Evolutionary conservation across 2,329 filamentous ascomycete genomes (phyloP), one percentile per base, ranked within the genome.

Genomic region (Hysterium pulicare): DNA sequence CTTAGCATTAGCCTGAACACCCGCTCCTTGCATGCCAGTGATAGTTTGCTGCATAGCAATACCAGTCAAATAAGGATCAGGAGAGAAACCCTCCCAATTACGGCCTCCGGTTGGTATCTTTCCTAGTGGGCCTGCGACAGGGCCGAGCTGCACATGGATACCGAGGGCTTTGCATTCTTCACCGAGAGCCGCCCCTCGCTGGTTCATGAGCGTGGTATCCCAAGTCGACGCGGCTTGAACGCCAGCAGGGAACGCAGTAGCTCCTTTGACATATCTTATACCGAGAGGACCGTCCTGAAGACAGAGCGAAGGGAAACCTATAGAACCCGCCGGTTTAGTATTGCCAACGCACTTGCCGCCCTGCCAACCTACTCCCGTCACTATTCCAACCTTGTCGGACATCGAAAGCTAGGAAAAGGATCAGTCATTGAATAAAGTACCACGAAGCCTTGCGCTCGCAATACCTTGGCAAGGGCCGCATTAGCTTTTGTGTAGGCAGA

Each of bases 1-100:
- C 55, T 75, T 68, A 3, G 63, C 59, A 32, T 57, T 69, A 9
- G 71, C 65, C 32, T 68, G 69, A 3, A 72, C 66, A 43, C 71
- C 71, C 0, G 57, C 59, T 40, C 62, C 60, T 54, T 77, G 67
- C 50, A 75, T 67, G 11, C 73, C 71, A 38, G 58, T 48, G 30
- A 77, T 66, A 3, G 72, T 67, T 49, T 74, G 53, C 30, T 63
- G 54, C 41, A 71, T 68, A 30, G 70, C 62, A 42, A 66, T 64
- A 11, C 71, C 73, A 22, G 64, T 67, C 28, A 72, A 64, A 46
- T 75, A 77, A 1, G 73, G 72, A 48, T 77, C 74, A 6, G 66
- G 61, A 6, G 67, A 67, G 46, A 77, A 77, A 0, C 73, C 72
- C 51, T 75, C 70, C 70, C 69, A 74, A 44, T 73, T 74, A 3